Percentiles rank a stretch among this genome's conserved stretches.
Evolutionary conservation across 768 basidiomycete genomes (phyloP).

Genomic region (Lactifluus hygrophoroides): DNA sequence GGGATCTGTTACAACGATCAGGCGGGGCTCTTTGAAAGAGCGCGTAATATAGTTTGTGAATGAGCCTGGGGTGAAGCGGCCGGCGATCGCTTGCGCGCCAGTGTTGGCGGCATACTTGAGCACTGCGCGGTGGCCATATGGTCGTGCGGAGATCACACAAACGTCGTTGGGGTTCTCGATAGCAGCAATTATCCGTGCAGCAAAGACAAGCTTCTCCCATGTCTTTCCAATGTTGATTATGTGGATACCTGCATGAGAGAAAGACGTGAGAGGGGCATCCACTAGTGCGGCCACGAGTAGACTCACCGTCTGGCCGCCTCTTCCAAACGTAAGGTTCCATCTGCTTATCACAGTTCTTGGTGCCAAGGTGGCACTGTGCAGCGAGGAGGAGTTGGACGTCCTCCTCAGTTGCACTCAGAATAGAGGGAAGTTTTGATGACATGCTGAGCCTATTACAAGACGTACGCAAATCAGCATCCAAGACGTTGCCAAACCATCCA

Average conservation of each 20-base stretch:
- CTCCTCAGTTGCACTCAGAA: constrained; percentile 91
- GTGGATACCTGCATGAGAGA: constrained; percentile 66
- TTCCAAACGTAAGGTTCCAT: constrained; percentile 99
- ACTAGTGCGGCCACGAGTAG: neutral
- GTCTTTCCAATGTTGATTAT: constrained; percentile 98
- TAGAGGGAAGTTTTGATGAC: constrained; percentile 90
- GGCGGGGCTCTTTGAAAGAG: constrained; percentile 99
- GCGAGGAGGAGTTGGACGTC: constrained; percentile 93
- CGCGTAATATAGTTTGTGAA: constrained; percentile 99
- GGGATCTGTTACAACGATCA: constrained; percentile 97
- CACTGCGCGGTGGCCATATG: constrained; percentile 98
- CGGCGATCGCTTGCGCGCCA: constrained; percentile 97
- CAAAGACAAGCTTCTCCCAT: constrained; percentile 98
- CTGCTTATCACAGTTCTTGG: constrained; percentile 99
- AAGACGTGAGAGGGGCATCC: constrained; percentile 8
- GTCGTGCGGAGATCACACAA: constrained; percentile 95
- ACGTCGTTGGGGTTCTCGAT: constrained; percentile 98
- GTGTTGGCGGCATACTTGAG: constrained; percentile 98
- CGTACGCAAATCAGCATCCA: constrained; percentile 33
- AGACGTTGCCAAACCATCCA: constrained; percentile 27
- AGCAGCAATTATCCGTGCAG: constrained; percentile 94
- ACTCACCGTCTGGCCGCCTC: constrained; percentile 86
- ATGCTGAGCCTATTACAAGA: constrained; percentile 31
- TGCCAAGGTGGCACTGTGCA: constrained; percentile 94
- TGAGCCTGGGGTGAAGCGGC: constrained; percentile 97